phyloP scores from a whole-genome alignment of 371 early-diverging fungal species.

The Saksenaea oblongispora region DNA sequence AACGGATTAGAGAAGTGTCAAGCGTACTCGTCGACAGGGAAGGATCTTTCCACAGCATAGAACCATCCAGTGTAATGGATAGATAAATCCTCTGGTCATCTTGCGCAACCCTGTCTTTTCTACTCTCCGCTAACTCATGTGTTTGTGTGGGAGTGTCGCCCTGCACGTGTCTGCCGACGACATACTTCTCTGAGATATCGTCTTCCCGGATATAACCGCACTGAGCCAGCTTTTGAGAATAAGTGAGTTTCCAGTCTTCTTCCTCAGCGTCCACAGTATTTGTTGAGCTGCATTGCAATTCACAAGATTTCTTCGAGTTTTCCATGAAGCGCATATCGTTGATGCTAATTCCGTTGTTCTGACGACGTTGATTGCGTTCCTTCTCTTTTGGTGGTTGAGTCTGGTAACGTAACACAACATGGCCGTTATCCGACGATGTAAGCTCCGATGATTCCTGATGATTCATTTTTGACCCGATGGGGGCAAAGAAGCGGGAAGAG shows the following conservation, averaged over 20 bases:
- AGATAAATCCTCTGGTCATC: constrained; percentile 2
- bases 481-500: constrained; percentile 22
- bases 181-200: constrained; percentile 4
- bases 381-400: background rate
- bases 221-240: background rate
- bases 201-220: constrained; percentile 21
- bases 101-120: background rate
- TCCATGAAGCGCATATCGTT: background rate
- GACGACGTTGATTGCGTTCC: background rate
- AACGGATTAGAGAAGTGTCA: constrained; percentile 10
- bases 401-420: background rate
- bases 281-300: background rate
- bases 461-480: constrained; percentile 19
- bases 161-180: background rate
- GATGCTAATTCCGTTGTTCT: background rate
- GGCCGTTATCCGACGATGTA: background rate
- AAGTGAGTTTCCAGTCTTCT: background rate
- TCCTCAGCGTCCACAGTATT: background rate
- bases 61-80: constrained; percentile 10
- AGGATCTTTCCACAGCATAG: constrained; percentile 2
- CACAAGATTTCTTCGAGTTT: background rate
- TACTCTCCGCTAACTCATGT: constrained; percentile 9
- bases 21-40: background rate
- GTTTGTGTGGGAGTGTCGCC: constrained; percentile 7
- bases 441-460: constrained; percentile 8